Conservation (phyloP, 2,329 filamentous ascomycete species). For the Exophiala spinifera region DNA sequence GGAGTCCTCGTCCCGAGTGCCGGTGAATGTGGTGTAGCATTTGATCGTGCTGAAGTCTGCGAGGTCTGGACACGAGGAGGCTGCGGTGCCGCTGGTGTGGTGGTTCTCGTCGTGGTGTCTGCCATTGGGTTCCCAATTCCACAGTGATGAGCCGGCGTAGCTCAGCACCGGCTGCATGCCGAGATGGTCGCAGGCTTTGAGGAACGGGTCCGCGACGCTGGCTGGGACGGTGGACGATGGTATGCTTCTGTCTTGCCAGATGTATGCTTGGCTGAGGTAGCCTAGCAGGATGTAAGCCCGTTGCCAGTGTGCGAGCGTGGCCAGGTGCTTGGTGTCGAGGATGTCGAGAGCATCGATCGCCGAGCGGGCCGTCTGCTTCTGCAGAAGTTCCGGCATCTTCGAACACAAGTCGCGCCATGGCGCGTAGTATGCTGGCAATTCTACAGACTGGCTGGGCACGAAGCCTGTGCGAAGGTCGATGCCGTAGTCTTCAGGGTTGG, state of each 20-base stretch:
- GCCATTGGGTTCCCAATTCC: slow-evolving; percentile 7
- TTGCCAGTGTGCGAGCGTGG: slow-evolving; percentile 6
- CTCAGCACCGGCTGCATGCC: slow-evolving; percentile 13
- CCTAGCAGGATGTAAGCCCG: slow-evolving; percentile 15
- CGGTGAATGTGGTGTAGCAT: slow-evolving; percentile 10
- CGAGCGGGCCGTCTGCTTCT: neutral
- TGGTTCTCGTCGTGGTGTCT: neutral
- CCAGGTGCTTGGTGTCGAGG: slow-evolving; percentile 5
- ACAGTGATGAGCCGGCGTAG: slow-evolving; percentile 15
- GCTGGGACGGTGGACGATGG: slow-evolving; percentile 6
- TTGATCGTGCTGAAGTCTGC: slow-evolving; percentile 6
- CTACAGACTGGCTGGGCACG: neutral
- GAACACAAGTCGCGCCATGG: slow-evolving; percentile 10
- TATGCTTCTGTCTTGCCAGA: slow-evolving; percentile 8
- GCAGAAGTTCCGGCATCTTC: slow-evolving; percentile 6
- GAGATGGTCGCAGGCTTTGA: slow-evolving; percentile 12
- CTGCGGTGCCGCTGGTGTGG: neutral
- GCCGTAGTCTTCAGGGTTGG: slow-evolving; percentile 8
- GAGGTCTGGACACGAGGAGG: neutral
- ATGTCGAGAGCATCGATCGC: slow-evolving; percentile 1
- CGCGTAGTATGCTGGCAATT: slow-evolving; percentile 9
- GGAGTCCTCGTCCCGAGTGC: slow-evolving; percentile 16
- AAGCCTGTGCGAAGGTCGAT: slow-evolving; percentile 9
- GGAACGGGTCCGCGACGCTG: slow-evolving; percentile 10
- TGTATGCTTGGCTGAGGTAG: slow-evolving; percentile 13